A percentile compares a stretch with the other conserved stretches of the same genome.
Conservation (phyloP, 163 green algal species). For the Scenedesmus sp. region DNA sequence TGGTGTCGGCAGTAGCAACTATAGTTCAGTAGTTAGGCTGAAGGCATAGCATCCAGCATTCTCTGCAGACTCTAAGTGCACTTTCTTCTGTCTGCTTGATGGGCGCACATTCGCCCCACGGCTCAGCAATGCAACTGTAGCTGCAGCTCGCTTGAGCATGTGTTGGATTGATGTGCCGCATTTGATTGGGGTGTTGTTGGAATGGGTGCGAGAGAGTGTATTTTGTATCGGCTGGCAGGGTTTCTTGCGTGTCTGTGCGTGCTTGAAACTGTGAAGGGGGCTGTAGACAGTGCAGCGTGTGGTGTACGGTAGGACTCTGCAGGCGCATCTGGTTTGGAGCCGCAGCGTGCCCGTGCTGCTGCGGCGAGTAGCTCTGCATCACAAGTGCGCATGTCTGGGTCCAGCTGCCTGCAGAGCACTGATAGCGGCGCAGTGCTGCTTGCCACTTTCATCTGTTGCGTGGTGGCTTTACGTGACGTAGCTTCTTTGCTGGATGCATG, state of each 20-base stretch:
- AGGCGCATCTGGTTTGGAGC: not conserved
- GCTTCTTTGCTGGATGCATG: not conserved
- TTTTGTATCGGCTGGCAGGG: not conserved
- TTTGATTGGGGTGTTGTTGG: not conserved
- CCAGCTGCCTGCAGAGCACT: not conserved
- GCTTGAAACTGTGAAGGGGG: not conserved
- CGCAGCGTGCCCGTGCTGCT: conserved; percentile 6
- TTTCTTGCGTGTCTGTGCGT: conserved; percentile 13
- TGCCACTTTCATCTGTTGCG: conserved; percentile 1
- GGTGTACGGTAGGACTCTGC: not conserved
- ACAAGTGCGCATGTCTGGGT: not conserved
- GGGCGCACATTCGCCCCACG: not conserved
- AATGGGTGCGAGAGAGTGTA: not conserved
- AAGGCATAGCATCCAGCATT: not conserved
- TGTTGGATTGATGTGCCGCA: not conserved
- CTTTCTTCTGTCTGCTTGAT: not conserved
- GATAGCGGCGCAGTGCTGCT: not conserved
- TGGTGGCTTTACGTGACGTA: not conserved
- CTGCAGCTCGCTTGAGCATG: not conserved
- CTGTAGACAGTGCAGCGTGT: not conserved
- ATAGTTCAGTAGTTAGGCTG: not conserved
- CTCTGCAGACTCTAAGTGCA: not conserved
- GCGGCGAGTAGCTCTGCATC: not conserved
- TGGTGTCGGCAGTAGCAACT: not conserved
- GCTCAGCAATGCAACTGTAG: not conserved